phyloP scores from a whole-genome alignment of 192 early-diverging fungal genomes.

The Mortierella hygrophila region DNA sequence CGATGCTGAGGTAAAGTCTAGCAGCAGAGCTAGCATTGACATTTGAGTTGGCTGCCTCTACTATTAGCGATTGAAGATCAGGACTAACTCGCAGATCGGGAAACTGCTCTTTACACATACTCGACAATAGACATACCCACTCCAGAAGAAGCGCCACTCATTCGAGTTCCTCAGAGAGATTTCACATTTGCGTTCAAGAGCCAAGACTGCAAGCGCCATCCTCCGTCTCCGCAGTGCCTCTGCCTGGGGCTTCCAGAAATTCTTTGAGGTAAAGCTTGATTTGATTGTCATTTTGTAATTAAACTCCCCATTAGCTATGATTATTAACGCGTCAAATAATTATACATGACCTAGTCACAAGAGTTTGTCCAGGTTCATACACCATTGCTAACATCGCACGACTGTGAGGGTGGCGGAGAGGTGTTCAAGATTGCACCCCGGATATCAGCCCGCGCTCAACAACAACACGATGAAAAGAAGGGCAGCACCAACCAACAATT shows the following conservation, averaged over 20 bases:
- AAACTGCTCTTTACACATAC: not conserved
- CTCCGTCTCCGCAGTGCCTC: slow-evolving; percentile 78
- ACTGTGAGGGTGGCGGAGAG: slow-evolving; percentile 93
- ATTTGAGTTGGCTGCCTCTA: not conserved
- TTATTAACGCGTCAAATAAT: slow-evolving; percentile 3
- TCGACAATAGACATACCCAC: slow-evolving; percentile 74
- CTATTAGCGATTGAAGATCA: not conserved
- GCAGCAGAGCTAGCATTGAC: not conserved
- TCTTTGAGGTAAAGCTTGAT: slow-evolving; percentile 70
- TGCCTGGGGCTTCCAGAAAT: slow-evolving; percentile 76
- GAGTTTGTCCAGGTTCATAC: slow-evolving; percentile 86
- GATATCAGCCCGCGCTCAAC: slow-evolving; percentile 44
- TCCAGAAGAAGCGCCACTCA: slow-evolving; percentile 87
- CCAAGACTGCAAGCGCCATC: slow-evolving; percentile 80
- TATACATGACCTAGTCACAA: slow-evolving; percentile 59
- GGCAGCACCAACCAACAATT: not conserved
- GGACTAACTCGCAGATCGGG: not conserved
- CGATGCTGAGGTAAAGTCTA: slow-evolving; percentile 66
- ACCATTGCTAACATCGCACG: slow-evolving; percentile 85
- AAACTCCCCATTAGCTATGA: not conserved
- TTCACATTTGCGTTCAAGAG: slow-evolving; percentile 79
- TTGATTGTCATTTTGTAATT: not conserved
- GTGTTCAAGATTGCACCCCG: slow-evolving; percentile 73
- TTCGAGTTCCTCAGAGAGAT: slow-evolving; percentile 85
- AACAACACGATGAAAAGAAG: slow-evolving; percentile 5